phyloP scores from a whole-genome alignment of 2,329 filamentous ascomycete genomes.

The Pleoardoris graminearum region DNA sequence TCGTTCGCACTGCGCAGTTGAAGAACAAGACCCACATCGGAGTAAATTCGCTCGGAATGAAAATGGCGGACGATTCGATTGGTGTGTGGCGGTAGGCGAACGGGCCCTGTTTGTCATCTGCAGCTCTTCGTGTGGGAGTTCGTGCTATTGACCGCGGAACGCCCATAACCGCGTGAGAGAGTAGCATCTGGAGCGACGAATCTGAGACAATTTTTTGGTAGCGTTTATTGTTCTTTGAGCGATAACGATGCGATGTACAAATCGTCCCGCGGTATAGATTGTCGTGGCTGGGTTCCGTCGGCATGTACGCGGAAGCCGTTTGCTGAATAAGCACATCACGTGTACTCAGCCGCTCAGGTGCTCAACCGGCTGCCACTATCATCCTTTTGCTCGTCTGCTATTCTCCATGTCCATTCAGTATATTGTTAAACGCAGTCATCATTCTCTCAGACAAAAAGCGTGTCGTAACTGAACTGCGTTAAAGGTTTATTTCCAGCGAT shows the following conservation, averaged over 20 bases:
- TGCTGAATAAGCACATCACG: neutral
- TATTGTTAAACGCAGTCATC: neutral
- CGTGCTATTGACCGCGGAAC: neutral
- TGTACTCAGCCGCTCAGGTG: neutral
- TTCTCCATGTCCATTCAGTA: neutral
- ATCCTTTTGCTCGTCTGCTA: no score
- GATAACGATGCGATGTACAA: no score
- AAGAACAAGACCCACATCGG: neutral
- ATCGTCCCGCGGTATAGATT: no score
- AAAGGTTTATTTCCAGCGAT: slow-evolving; percentile 7
- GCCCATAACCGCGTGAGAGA: slow-evolving; percentile 17
- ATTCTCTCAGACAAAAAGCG: neutral
- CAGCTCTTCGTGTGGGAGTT: neutral
- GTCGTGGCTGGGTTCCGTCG: no score
- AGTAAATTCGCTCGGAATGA: slow-evolving; percentile 1
- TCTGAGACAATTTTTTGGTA: no score
- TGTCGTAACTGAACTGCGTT: neutral
- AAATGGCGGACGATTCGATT: neutral
- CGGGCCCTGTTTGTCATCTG: slow-evolving; percentile 5
- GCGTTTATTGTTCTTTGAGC: no score
- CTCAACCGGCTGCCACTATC: no score
- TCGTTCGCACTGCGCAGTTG: neutral
- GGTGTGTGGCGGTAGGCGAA: neutral
- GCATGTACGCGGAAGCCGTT: no score
- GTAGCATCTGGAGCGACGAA: neutral